Conservation (phyloP, 169 alveolate genomes). For the Cryptosporidium meleagridis region DNA sequence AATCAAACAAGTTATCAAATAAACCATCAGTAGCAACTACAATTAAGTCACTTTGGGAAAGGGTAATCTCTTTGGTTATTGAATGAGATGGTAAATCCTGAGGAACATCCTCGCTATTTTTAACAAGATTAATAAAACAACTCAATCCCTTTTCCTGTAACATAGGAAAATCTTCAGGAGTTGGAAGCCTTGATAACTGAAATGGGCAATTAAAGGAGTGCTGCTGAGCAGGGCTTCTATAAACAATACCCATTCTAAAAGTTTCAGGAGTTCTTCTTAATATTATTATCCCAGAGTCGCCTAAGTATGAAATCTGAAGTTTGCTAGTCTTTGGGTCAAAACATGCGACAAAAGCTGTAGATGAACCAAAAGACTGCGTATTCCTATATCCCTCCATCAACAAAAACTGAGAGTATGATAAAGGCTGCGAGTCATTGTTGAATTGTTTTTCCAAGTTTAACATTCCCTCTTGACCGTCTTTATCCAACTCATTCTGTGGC, state of each 20-base stretch:
- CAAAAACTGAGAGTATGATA: conserved; percentile 23
- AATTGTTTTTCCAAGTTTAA: not conserved
- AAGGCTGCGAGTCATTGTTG: not conserved
- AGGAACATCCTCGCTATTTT: conserved; percentile 75
- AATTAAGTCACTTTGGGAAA: conserved; percentile 78
- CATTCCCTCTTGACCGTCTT: not conserved
- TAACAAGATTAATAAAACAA: conserved; percentile 76
- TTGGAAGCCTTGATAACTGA: conserved; percentile 83
- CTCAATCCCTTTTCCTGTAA: conserved; percentile 77
- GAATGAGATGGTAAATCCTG: conserved; percentile 81
- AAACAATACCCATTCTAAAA: conserved; percentile 76
- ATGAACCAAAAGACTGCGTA: conserved; percentile 73
- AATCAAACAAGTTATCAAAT: conserved; percentile 80
- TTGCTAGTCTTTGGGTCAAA: conserved; percentile 55
- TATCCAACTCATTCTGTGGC: not conserved
- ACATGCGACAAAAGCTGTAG: conserved; percentile 79
- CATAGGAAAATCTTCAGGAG: conserved; percentile 73
- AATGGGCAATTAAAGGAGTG: conserved; percentile 87
- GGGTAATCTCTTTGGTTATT: conserved; percentile 19
- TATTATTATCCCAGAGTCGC: conserved; percentile 79
- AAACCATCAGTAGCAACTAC: conserved; percentile 82
- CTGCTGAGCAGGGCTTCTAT: conserved; percentile 83
- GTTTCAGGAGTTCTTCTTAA: conserved; percentile 77
- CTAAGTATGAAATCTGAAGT: conserved; percentile 78
- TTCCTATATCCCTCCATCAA: conserved; percentile 73